Evolutionary conservation across 208 protist species (phyloP).

Genomic region (Acanthamoeba culbertsoni): DNA sequence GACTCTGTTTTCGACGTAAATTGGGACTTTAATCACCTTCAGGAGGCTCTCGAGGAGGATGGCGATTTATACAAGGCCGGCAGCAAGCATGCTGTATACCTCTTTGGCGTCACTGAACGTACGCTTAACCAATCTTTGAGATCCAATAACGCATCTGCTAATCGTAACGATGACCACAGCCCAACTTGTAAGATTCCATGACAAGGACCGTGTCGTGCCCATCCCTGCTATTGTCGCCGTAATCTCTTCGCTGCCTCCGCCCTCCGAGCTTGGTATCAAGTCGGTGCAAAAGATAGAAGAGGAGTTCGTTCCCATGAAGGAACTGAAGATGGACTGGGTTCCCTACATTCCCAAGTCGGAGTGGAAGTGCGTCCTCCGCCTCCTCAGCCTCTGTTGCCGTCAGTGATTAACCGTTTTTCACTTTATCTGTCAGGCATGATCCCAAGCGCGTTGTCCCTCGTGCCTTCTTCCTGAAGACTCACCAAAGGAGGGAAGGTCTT

Average conservation of each 20-base stretch:
- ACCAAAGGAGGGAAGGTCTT: conserved; percentile 28
- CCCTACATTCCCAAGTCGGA: conserved; percentile 56
- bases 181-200: neutral
- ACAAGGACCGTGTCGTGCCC: conserved; percentile 44
- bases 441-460: neutral
- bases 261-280: conserved; percentile 52
- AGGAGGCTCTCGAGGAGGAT: conserved; percentile 52
- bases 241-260: conserved; percentile 58
- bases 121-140: neutral
- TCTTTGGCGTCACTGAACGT: conserved; percentile 59
- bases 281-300: conserved; percentile 66
- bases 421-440: conserved; percentile 20
- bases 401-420: neutral
- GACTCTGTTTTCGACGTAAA: conserved; percentile 56
- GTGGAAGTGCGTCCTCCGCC: conserved; percentile 10
- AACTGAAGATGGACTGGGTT: conserved; percentile 68
- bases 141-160: neutral
- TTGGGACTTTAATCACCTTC: conserved; percentile 68
- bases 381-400: neutral
- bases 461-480: conserved; percentile 55
- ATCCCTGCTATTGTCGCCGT: conserved; percentile 61
- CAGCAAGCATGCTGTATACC: conserved; percentile 23
- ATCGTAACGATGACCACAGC: neutral
- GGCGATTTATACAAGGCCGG: conserved; percentile 30
- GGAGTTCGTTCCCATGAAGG: conserved; percentile 65